A percentile compares a stretch with the other conserved stretches of the same genome.
Conservation (phyloP, 768 basidiomycete species). For the Tylopilus subfusipes region DNA sequence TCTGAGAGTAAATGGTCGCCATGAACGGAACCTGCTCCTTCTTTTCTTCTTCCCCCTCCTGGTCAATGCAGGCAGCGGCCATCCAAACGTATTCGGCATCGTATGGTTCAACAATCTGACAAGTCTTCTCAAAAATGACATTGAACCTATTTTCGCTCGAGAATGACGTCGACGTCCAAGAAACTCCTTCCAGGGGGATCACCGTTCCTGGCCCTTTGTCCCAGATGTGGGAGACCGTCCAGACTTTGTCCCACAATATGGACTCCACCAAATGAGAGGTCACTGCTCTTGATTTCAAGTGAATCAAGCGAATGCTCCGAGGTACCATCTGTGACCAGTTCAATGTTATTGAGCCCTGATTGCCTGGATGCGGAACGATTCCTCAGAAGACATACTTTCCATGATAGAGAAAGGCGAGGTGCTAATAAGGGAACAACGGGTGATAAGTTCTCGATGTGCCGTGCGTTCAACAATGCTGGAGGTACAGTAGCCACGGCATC, state of each 20-base stretch:
- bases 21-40: conserved; percentile 5
- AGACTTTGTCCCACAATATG: conserved; percentile 3
- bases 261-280: neutral
- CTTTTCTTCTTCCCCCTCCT: neutral
- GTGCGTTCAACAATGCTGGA: too few species aligned
- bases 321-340: neutral
- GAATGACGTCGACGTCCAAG: conserved; percentile 4
- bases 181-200: conserved; percentile 1
- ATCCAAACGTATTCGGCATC: conserved; percentile 9
- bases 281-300: neutral
- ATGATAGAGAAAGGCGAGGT: neutral
- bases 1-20: conserved; percentile 3
- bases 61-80: conserved; percentile 8
- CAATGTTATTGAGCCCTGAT: neutral
- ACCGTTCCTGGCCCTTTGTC: neutral
- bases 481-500: neutral
- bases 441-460: too few species aligned
- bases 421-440: too few species aligned
- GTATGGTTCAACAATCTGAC: neutral
- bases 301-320: neutral
- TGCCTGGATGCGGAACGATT: neutral
- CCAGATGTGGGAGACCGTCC: conserved; percentile 12
- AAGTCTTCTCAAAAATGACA: neutral
- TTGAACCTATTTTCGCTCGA: conserved; percentile 7
- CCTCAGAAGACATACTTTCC: neutral